These are phyloP conservation scores for Phialemoniopsis sp. DNA, from an alignment of 2,329 filamentous ascomycete genomes.

Conservation along the genomic window DNA sequence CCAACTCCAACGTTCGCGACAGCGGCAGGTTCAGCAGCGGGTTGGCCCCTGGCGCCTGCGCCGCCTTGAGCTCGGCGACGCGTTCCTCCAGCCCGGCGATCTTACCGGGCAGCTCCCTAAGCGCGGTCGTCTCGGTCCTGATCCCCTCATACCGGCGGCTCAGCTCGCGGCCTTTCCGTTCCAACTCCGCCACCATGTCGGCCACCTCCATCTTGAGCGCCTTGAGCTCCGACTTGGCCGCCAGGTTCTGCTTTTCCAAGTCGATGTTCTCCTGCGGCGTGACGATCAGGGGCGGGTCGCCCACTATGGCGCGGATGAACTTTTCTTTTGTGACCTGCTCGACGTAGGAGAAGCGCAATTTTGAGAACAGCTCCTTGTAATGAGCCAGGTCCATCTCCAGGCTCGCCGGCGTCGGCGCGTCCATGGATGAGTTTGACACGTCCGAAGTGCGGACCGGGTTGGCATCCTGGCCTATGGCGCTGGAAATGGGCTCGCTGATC, in stretches of 20 bases:
- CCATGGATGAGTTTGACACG: conserved; percentile 60
- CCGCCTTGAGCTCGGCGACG: conserved; percentile 38
- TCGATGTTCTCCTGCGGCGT: conserved; percentile 77
- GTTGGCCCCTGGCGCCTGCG: conserved; percentile 24
- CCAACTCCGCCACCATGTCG: conserved; percentile 68
- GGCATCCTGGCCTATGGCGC: conserved; percentile 36
- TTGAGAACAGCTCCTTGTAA: conserved; percentile 93
- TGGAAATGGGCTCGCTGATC: conserved; percentile 70
- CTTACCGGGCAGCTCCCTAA: conserved; percentile 47
- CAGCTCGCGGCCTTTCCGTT: conserved; percentile 57
- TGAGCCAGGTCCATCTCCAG: conserved; percentile 81
- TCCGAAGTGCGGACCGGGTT: conserved; percentile 61
- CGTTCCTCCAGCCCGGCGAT: conserved; percentile 42
- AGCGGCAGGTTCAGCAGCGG: conserved; percentile 52
- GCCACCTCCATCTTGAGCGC: conserved; percentile 76
- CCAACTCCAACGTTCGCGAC: conserved; percentile 49
- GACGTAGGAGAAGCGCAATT: conserved; percentile 94
- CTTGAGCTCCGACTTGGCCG: conserved; percentile 72
- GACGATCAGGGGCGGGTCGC: conserved; percentile 83
- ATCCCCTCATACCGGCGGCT: conserved; percentile 48
- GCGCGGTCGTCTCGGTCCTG: conserved; percentile 37
- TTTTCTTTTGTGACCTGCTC: conserved; percentile 99
- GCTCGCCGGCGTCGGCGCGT: conserved; percentile 68
- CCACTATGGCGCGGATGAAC: conserved; percentile 88
- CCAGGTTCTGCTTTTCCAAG: conserved; percentile 61